Percentiles rank a stretch among this genome's conserved stretches.
Conservation (phyloP, 495 filamentous ascomycete genomes). For the Xylaria grammica region DNA sequence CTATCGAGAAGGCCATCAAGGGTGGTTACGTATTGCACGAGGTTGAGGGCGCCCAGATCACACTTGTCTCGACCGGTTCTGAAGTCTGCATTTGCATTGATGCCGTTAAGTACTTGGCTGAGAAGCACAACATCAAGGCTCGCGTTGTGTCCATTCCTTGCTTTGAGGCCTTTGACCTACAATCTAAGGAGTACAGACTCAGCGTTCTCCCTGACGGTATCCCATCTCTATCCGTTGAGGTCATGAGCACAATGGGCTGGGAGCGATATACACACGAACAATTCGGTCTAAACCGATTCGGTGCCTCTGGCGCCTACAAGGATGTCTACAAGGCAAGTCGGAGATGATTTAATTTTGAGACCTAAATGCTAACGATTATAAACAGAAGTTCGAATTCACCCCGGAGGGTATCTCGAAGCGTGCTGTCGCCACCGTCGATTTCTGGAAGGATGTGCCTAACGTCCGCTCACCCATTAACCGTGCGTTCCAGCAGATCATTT, state of each 20-base stretch:
- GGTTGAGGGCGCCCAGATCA: constrained; percentile 81
- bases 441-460: constrained; percentile 91
- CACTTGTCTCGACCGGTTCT: constrained; percentile 92
- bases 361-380: constrained; percentile 37
- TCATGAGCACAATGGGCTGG: constrained; percentile 92
- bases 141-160: constrained; percentile 96
- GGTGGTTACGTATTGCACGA: constrained; percentile 93
- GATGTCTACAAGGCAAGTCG: constrained; percentile 88
- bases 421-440: constrained; percentile 85
- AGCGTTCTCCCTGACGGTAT: constrained; percentile 92
- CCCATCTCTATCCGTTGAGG: constrained; percentile 91
- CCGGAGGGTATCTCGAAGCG: constrained; percentile 95
- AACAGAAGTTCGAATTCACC: constrained; percentile 97
- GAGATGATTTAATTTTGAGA: background rate
- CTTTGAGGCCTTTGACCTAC: constrained; percentile 95
- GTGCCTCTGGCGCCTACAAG: constrained; percentile 95
- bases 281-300: constrained; percentile 98
- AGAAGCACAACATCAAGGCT: constrained; percentile 84
- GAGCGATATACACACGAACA: constrained; percentile 99
- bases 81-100: constrained; percentile 95
- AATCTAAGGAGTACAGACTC: constrained; percentile 92
- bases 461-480: constrained; percentile 95
- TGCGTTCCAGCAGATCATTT: constrained; percentile 86
- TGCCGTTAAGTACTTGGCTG: constrained; percentile 85
- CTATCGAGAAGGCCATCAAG: constrained; percentile 84